A percentile compares a stretch with the other conserved stretches of the same genome.
These are phyloP conservation scores for Plasmodium inui DNA, from an alignment of 169 alveolate genomes.

Conservation along the genomic window DNA sequence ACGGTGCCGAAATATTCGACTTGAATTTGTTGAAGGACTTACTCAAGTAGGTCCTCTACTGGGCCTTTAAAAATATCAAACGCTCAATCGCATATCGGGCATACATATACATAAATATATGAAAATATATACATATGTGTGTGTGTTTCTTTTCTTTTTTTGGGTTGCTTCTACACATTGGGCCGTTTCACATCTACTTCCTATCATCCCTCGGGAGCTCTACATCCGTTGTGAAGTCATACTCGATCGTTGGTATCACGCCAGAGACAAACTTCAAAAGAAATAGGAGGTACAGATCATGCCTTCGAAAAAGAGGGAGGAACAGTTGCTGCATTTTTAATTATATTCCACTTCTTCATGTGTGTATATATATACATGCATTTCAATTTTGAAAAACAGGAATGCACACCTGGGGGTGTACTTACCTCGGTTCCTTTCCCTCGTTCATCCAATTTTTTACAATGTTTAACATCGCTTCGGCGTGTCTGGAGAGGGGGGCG, in stretches of 20 bases:
- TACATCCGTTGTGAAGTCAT: constrained; percentile 88
- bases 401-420: not conserved
- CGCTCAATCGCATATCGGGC: not conserved
- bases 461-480: constrained; percentile 51
- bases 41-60: not conserved
- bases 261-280: constrained; percentile 88
- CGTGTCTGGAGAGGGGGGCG: constrained; percentile 22
- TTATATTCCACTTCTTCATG: not conserved
- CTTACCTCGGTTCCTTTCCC: constrained; percentile 60
- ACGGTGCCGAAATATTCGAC: constrained; percentile 30
- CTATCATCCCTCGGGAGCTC: constrained; percentile 62
- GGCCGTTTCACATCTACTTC: not conserved
- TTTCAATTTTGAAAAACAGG: not conserved
- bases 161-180: not conserved
- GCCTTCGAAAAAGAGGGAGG: constrained; percentile 78
- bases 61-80: not conserved
- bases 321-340: constrained; percentile 60
- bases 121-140: not conserved
- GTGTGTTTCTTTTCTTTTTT: not conserved
- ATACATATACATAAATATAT: not conserved
- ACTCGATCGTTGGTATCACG: constrained; percentile 91
- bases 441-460: constrained; percentile 65
- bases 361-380: not conserved
- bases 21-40: constrained; percentile 8
- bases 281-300: constrained; percentile 81